A percentile compares a stretch with the other conserved stretches of the same genome.
Conservation (phyloP, 2,329 filamentous ascomycete genomes). For the Colletotrichum tropicicola region DNA sequence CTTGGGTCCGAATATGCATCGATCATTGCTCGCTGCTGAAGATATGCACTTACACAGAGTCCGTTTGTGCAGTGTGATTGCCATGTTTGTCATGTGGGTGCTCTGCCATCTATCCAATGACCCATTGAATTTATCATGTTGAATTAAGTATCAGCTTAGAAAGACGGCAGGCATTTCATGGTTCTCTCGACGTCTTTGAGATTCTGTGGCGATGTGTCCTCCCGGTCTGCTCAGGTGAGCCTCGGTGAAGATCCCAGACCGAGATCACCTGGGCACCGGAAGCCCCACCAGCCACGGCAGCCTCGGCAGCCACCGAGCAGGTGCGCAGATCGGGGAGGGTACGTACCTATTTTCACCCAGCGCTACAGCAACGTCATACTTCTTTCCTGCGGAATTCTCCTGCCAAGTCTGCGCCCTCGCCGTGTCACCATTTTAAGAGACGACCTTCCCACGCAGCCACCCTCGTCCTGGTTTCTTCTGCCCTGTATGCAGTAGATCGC, state of each 20-base stretch:
- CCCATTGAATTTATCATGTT: no score
- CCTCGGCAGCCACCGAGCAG: not conserved
- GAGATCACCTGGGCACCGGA: not conserved
- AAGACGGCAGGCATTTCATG: no score
- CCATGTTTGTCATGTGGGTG: no score
- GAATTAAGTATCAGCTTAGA: no score
- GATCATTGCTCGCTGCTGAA: no score
- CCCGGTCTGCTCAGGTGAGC: not conserved
- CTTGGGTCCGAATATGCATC: no score
- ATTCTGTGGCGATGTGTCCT: constrained; percentile 25
- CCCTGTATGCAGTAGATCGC: constrained; percentile 22
- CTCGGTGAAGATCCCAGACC: not conserved
- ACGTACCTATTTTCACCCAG: not conserved
- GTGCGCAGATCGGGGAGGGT: not conserved
- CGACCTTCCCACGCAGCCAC: not conserved
- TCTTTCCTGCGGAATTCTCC: constrained; percentile 13
- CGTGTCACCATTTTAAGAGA: constrained; percentile 4
- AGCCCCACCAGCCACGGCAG: not conserved
- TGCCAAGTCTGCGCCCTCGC: constrained; percentile 5
- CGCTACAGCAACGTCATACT: constrained; percentile 27
- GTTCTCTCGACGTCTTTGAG: not conserved
- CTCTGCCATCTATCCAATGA: no score
- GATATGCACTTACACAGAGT: no score
- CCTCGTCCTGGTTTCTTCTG: not conserved
- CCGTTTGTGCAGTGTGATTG: no score